Base-by-base conservation (phyloP, 1,139 yeast species). In the Kodamaea sp. region DNA sequence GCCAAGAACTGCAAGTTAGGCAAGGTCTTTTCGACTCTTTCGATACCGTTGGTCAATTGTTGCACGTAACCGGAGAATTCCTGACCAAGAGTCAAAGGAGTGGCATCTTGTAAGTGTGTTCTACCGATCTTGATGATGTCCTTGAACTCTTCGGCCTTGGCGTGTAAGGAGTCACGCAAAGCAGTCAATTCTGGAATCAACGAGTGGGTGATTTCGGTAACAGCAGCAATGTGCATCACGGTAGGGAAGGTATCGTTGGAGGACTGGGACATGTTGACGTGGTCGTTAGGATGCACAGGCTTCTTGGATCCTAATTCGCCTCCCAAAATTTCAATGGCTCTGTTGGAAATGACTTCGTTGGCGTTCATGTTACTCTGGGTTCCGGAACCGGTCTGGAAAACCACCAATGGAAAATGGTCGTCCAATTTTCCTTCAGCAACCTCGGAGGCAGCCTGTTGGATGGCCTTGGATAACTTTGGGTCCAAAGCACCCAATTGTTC, bases 371-470 rank as follows among this genome's bases (percentile, higher is more conserved):
- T 50, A 30, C 48, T 42, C 29, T 50, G 54, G 11, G 54, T 50
- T 26, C 54, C 54, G n/a, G 52, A 47, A 15, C 54, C 54, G 12
- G 54, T 50, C 35, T 50, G 54, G 46, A 43, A 50, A n/a, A 50
- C 48, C 28, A 50, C 54, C 45, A 50, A 47, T 5, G 54, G 54
- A 40, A 50, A 50, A 29, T 50, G 53, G 32, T 41, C 48, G 34
- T 42, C 44, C 41, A 47, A 41, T 28, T 47, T 48, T 2, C 54
- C 53, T 19, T 43, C 52, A 16, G 51, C 43, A 14, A 50, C 53
- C 25, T 50, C 54, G 11, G 43, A 29, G 26, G 54, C 54, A 10
- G 54, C 54, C 25, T 41, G 37, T 32, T 45, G 43, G 34, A 50
- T 50, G 24, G 52, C 54, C 26, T 37, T 38, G 6, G 51, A 42